phyloP scores from a whole-genome alignment of 495 filamentous ascomycete genomes.

The Astrocystis sublimbata region DNA sequence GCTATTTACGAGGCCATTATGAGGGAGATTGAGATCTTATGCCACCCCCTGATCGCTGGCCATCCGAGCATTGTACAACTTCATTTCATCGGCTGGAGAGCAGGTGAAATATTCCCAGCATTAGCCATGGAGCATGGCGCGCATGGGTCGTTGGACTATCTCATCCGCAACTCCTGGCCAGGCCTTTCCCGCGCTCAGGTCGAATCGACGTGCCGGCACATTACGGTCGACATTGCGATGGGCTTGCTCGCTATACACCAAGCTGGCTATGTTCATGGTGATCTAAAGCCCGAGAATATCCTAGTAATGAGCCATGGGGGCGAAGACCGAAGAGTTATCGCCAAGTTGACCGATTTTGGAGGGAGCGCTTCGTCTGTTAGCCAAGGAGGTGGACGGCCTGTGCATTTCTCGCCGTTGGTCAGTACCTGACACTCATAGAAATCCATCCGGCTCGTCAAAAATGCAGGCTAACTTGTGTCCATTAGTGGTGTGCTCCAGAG shows the following conservation, averaged over 20 bases:
- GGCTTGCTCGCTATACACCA: background rate
- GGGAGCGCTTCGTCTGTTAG: background rate
- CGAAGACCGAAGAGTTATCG: background rate
- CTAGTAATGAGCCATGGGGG: background rate
- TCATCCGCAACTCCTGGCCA: background rate
- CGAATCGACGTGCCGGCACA: background rate
- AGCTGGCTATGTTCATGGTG: background rate
- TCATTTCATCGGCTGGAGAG: background rate
- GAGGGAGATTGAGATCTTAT: background rate
- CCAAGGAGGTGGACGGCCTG: background rate
- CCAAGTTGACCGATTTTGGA: slow-evolving; percentile 2
- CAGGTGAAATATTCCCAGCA: background rate
- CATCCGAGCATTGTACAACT: slow-evolving; percentile 1
- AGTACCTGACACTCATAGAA: background rate
- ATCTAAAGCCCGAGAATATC: slow-evolving; percentile 4
- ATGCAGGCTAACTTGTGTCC: too few species aligned
- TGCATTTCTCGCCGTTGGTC: background rate
- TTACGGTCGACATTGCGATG: slow-evolving; percentile 2
- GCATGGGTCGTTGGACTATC: slow-evolving; percentile 2
- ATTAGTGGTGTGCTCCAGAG: slow-evolving; percentile 1
- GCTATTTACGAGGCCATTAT: background rate
- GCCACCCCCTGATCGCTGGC: background rate
- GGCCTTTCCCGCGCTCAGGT: background rate
- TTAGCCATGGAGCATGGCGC: background rate
- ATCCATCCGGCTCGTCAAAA: too few species aligned